Conservation (phyloP, 495 filamentous ascomycete species). For the Tuber borchii region DNA sequence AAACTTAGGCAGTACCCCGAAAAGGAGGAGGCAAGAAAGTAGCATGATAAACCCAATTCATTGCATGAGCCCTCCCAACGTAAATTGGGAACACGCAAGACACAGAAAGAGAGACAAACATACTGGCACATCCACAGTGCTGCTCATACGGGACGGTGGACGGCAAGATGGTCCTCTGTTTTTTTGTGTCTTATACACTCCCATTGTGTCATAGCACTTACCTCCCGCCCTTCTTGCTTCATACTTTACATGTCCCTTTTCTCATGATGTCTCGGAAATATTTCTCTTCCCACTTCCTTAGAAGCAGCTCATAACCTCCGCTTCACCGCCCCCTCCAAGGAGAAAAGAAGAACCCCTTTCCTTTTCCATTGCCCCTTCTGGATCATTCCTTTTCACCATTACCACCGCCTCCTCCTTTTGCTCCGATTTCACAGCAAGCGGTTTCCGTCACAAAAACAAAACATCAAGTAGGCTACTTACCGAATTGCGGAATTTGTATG, state of each 20-base stretch:
- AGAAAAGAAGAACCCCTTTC: neutral
- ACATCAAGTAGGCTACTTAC: neutral
- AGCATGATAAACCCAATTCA: slow-evolving; percentile 25
- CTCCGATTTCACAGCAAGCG: neutral
- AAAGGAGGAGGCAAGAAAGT: neutral
- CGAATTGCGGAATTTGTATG: neutral
- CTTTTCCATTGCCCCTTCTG: neutral
- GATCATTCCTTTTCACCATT: neutral
- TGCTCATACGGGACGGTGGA: neutral
- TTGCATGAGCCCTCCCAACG: slow-evolving; percentile 1
- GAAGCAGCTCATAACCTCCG: neutral
- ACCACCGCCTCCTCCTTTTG: neutral
- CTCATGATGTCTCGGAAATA: neutral
- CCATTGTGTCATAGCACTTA: neutral
- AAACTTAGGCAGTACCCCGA: neutral
- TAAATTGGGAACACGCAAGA: neutral
- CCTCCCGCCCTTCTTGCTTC: neutral
- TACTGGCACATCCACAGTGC: neutral
- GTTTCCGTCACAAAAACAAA: neutral
- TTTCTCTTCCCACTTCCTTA: neutral
- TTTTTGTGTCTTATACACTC: neutral
- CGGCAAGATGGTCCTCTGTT: neutral
- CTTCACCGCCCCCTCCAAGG: neutral
- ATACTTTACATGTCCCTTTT: neutral
- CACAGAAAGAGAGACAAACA: neutral